These are phyloP conservation scores for Cordyceps javanica DNA, from an alignment of 2,329 filamentous ascomycete species.

Conservation along the genomic window DNA sequence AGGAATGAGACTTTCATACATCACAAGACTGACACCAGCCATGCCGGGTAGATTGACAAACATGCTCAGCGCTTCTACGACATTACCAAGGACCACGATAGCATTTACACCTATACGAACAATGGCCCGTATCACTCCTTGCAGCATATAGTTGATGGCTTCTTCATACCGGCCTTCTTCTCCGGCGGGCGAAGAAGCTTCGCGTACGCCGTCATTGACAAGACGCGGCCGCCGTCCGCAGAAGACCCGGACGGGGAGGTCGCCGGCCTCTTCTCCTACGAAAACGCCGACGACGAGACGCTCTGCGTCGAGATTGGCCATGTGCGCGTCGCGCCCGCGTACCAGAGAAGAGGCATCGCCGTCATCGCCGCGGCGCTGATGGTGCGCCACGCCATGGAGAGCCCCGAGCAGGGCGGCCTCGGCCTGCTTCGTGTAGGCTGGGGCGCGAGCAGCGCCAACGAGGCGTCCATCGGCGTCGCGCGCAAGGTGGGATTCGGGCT, in stretches of 20 bases:
- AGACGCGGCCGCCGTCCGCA: background rate
- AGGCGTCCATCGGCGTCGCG: background rate
- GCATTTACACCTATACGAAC: constrained; percentile 2
- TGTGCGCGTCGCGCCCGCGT: constrained; percentile 1
- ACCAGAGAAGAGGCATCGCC: background rate
- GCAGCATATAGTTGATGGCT: background rate
- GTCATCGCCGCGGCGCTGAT: background rate
- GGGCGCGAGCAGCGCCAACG: constrained; percentile 4
- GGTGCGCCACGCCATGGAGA: background rate
- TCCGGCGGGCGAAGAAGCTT: background rate
- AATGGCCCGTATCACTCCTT: background rate
- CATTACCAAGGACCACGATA: constrained; percentile 4
- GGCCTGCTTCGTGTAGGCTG: background rate
- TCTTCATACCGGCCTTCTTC: background rate
- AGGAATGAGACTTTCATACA: too few species aligned
- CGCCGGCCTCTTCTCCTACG: background rate
- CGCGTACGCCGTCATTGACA: constrained; percentile 4
- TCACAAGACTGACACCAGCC: background rate
- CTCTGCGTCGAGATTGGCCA: constrained; percentile 1
- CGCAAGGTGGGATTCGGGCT: background rate
- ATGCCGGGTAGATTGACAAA: background rate
- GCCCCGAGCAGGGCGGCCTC: background rate
- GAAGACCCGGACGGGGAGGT: background rate
- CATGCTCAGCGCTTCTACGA: constrained; percentile 4
- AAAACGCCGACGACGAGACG: background rate